Percentiles rank a stretch among this genome's conserved stretches.
Evolutionary conservation across 148 eudicot species (phyloP).

Genomic region (Salicornia ramosissima): DNA sequence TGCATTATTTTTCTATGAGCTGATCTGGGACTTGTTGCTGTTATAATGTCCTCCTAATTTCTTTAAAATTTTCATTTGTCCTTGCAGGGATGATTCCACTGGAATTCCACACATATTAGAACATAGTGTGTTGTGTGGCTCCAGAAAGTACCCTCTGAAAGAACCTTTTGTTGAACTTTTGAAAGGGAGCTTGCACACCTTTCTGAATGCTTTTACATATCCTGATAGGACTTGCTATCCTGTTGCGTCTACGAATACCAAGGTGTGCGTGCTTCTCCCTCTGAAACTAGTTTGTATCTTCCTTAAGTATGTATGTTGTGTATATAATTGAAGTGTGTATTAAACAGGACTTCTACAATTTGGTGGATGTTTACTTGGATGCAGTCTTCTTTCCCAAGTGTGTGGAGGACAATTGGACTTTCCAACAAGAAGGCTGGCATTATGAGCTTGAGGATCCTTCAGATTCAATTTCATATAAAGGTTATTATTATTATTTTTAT

Average conservation of each 20-base stretch:
- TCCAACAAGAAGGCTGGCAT: constrained; percentile 99
- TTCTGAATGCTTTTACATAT: constrained; percentile 93
- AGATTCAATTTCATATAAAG: constrained; percentile 61
- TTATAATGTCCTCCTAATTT: too few species aligned
- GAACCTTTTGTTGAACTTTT: constrained; percentile 97
- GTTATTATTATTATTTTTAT: constrained; percentile 4
- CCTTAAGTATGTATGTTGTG: too few species aligned
- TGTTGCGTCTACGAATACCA: constrained; percentile 93
- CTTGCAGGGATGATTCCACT: constrained; percentile 84
- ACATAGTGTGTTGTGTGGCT: constrained; percentile 96
- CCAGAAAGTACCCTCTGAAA: constrained; percentile 93
- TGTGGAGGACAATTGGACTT: constrained; percentile 70
- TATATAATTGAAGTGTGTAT: too few species aligned
- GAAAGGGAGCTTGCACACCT: constrained; percentile 94
- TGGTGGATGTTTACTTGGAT: constrained; percentile 97
- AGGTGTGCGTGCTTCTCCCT: too few species aligned
- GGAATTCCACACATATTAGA: constrained; percentile 99
- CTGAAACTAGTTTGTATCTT: too few species aligned
- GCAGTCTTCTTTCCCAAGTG: constrained; percentile 98
- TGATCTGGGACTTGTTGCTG: too few species aligned
- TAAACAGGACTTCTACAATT: constrained; percentile 95
- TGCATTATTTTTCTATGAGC: too few species aligned
- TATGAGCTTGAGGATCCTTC: constrained; percentile 88
- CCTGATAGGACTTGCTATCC: constrained; percentile 99
- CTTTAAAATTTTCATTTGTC: background rate